phyloP scores from a whole-genome alignment of 352 stramenopile genomes.

The Globisporangium orthogonon region DNA sequence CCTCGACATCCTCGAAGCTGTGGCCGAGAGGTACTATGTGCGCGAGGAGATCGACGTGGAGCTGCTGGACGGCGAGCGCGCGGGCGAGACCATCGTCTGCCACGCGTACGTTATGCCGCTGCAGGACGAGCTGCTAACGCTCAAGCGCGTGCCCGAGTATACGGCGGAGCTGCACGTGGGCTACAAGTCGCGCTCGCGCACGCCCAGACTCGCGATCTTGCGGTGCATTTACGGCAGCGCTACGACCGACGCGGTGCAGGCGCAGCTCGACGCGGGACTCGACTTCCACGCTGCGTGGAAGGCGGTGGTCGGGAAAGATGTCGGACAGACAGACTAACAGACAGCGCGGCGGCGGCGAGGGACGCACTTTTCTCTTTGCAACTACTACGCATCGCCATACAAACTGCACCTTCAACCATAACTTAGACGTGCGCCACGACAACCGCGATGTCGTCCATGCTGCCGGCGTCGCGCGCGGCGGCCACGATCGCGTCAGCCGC shows the following conservation, averaged over 20 bases:
- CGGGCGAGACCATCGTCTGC: constrained; percentile 33
- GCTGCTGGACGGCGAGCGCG: constrained; percentile 33
- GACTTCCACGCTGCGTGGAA: constrained; percentile 42
- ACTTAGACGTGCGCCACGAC: constrained; percentile 43
- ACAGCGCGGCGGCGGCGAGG: background rate
- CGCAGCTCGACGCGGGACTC: constrained; percentile 30
- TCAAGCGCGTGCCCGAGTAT: constrained; percentile 45
- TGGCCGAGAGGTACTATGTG: constrained; percentile 60
- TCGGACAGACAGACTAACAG: too few relatives aligned
- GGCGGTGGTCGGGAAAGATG: background rate
- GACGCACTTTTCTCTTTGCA: background rate
- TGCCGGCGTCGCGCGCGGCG: constrained; percentile 41
- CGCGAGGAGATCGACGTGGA: constrained; percentile 55
- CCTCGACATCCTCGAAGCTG: constrained; percentile 72
- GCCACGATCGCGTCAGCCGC: constrained; percentile 50
- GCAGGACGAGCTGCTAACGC: constrained; percentile 38
- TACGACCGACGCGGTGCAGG: constrained; percentile 28
- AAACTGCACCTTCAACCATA: background rate
- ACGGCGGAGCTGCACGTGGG: constrained; percentile 39
- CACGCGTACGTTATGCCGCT: constrained; percentile 55
- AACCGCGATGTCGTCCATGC: constrained; percentile 58
- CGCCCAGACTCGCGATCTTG: constrained; percentile 42
- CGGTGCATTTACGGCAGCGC: constrained; percentile 48
- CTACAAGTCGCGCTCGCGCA: constrained; percentile 33
- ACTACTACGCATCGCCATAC: background rate